phyloP scores from a whole-genome alignment of 2,329 filamentous ascomycete species.

The Neurospora sp. region DNA sequence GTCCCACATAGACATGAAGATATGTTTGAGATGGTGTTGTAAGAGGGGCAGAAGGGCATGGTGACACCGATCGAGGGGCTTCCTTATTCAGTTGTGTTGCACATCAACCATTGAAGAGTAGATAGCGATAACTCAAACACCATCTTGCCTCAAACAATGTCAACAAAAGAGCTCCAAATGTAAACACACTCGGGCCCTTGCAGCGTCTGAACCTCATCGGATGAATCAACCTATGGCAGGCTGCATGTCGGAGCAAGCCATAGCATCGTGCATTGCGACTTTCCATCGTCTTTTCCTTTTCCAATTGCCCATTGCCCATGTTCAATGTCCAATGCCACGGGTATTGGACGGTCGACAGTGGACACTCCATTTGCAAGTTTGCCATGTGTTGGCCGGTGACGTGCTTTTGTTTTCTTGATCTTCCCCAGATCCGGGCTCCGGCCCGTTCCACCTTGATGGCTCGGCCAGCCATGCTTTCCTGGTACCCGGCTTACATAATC shows the following conservation, averaged over 20 bases:
- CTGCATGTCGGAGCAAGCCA: not conserved
- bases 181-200: not conserved
- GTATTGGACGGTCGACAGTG: not conserved
- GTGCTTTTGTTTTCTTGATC: not conserved
- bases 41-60: not conserved
- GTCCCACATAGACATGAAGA: not conserved
- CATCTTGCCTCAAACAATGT: not conserved
- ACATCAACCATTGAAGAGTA: not conserved
- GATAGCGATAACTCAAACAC: not conserved
- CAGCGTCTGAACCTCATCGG: not conserved
- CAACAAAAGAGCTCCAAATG: not conserved
- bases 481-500: not conserved
- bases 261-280: not conserved
- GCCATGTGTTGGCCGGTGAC: not conserved
- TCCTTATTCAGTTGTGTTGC: not conserved
- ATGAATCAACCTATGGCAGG: not conserved
- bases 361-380: not conserved
- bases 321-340: not conserved
- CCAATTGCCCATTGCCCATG: not conserved
- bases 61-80: not conserved
- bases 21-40: not conserved
- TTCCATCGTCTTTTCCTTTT: not conserved
- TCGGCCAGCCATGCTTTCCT: not conserved
- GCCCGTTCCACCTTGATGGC: not conserved
- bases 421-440: not conserved